Percentiles rank a stretch among this genome's conserved stretches.
phyloP scores from a whole-genome alignment of 2,329 filamentous ascomycete genomes.

The Phialophora tarda region DNA sequence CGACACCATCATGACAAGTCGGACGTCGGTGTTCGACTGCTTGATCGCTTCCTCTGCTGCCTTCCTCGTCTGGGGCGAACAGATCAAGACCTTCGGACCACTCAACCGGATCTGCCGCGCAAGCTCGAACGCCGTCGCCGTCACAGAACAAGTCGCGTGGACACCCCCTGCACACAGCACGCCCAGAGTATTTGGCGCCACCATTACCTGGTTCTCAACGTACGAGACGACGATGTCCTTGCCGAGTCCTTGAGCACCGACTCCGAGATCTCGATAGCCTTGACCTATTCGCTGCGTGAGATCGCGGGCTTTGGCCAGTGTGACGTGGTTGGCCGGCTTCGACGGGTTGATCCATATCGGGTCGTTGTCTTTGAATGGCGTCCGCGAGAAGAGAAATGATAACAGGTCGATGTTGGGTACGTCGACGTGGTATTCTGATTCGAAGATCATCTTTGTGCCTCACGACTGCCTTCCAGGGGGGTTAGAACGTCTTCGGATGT shows the following conservation, averaged over 20 bases:
- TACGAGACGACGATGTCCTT: conserved; percentile 63
- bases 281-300: conserved; percentile 61
- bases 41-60: conserved; percentile 58
- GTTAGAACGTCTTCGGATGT: background rate
- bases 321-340: conserved; percentile 59
- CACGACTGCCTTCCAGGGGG: background rate
- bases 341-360: conserved; percentile 63
- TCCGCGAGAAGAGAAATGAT: conserved; percentile 30
- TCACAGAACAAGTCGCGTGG: conserved; percentile 61
- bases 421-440: conserved; percentile 29
- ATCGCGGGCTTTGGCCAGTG: conserved; percentile 56
- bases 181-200: conserved; percentile 60
- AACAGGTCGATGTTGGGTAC: conserved; percentile 31
- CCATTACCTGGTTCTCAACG: conserved; percentile 61
- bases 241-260: conserved; percentile 56
- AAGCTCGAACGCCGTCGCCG: conserved; percentile 58
- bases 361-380: conserved; percentile 51
- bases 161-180: conserved; percentile 65
- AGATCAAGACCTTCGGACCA: conserved; percentile 51
- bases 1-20: conserved; percentile 58
- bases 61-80: conserved; percentile 57
- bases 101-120: conserved; percentile 55
- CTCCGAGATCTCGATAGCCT: conserved; percentile 60
- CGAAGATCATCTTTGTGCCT: conserved; percentile 28
- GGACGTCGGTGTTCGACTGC: conserved; percentile 50